phyloP scores from a whole-genome alignment of 139 green algal species.

The Tetradesmus lagerheimii region DNA sequence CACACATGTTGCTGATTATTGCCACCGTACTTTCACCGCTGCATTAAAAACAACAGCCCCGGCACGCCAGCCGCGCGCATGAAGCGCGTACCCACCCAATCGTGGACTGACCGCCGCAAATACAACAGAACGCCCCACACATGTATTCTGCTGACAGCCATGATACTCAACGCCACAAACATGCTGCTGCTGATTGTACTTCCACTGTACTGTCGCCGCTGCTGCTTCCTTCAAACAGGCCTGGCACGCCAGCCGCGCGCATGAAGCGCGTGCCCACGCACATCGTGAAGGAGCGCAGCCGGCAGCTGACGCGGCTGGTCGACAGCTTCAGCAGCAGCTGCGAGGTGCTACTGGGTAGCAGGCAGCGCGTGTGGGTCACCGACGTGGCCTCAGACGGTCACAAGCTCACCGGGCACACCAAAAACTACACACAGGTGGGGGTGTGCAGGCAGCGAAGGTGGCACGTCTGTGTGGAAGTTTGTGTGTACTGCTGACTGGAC shows the following conservation, averaged over 20 bases:
- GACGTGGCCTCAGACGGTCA: slow-evolving; percentile 84
- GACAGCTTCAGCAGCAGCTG: slow-evolving; percentile 30
- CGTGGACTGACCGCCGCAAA: too few species aligned
- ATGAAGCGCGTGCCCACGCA: slow-evolving; percentile 84
- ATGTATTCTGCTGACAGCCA: too few species aligned
- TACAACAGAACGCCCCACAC: too few species aligned
- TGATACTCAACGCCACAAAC: too few species aligned
- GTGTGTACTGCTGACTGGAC: too few species aligned
- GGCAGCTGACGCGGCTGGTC: slow-evolving; percentile 43
- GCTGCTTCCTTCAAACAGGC: slow-evolving; percentile 44
- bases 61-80: too few species aligned
- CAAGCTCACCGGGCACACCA: slow-evolving; percentile 85
- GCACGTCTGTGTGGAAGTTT: too few species aligned
- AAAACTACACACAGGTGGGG: slow-evolving; percentile 87
- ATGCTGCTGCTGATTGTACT: not conserved
- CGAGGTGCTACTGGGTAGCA: slow-evolving; percentile 70
- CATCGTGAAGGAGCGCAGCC: slow-evolving; percentile 54
- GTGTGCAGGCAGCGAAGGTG: not conserved
- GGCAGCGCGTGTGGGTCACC: slow-evolving; percentile 83
- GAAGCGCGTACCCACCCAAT: too few species aligned
- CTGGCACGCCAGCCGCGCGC: slow-evolving; percentile 91
- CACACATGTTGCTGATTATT: not conserved
- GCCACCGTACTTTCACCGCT: not conserved
- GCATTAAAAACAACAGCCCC: slow-evolving; percentile 56
- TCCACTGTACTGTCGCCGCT: not conserved